Base-by-base conservation (phyloP, 225 moss, liverwort and hornwort species). In the Bryoerythrophyllum caledonicum region DNA sequence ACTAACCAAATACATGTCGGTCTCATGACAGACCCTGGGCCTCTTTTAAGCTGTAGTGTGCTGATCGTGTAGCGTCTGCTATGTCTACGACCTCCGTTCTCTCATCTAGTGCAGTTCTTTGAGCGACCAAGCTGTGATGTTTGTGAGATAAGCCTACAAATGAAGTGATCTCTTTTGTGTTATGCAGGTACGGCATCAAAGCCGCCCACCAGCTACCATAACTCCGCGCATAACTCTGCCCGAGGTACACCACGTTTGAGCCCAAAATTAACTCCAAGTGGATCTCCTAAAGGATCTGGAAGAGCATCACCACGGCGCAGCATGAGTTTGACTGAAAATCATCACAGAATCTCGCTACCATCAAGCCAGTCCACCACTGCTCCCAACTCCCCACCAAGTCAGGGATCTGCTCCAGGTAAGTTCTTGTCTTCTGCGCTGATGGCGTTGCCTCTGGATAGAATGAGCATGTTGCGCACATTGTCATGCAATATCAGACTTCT, bases 311-410 rank as follows among this genome's bases (percentile, higher is more conserved):
- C 96, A 25, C 86, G 90, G 35, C 91, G 92, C 32, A 86, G 82
- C 72, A 73, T 82, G 74, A 84, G 78, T 53, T 73, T 91, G 67
- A 80, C 60, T 30, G 84, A 85, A 49, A 38, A 49, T 65, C 78
- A 90, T 9, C 35, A 82, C 38, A 86, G 80, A 78, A 80, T 92
- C 26, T 79, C 88, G 23, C 84, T 96, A 23, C 91, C 88, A 8
- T 91, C 92, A 5, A 96, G 96, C 66, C 89, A 94, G 59, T 85
- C 92, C 19, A 91, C 91, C 10, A 96, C 96, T 14, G 96, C 96
- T 55, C 96, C 96, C 15, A 96, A 96, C 81, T 96, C 94, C 46
- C 96, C 94, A 19, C 92, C 96, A 40, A 91, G 80, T 73, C 90
- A 78, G 10, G 84, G 89, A 73, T 87, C 92, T 52, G 43, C 82